Evolutionary conservation across 257 asterid genomes (phyloP).

Genomic region (Ligustrum vulgare): DNA sequence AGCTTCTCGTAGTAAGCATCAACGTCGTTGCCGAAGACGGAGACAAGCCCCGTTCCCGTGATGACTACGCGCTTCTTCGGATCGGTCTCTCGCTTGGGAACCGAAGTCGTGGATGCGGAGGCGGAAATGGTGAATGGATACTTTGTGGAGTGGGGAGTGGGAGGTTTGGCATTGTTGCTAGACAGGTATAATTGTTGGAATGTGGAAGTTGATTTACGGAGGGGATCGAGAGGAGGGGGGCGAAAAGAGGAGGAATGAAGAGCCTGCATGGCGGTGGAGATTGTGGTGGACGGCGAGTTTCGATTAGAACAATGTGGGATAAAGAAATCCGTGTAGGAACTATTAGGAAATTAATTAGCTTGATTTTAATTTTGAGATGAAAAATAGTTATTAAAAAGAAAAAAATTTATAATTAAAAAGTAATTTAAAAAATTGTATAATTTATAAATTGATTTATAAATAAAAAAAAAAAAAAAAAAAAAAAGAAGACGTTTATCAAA

Average conservation of each 20-base stretch:
- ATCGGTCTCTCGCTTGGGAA: slow-evolving; percentile 47
- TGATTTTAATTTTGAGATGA: too few species aligned
- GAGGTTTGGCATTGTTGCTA: slow-evolving; percentile 23
- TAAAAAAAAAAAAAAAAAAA: too few species aligned
- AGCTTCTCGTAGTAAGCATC: slow-evolving; percentile 48
- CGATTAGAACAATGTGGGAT: slow-evolving; percentile 32
- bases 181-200: slow-evolving; percentile 18
- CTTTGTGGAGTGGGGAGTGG: slow-evolving; percentile 17
- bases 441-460: too few species aligned
- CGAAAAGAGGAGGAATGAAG: slow-evolving; percentile 33
- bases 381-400: too few species aligned
- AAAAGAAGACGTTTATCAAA: too few species aligned
- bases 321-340: not conserved
- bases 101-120: slow-evolving; percentile 28
- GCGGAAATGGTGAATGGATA: slow-evolving; percentile 27
- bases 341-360: too few species aligned
- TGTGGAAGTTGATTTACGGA: slow-evolving; percentile 30
- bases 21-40: slow-evolving; percentile 56
- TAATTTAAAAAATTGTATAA: too few species aligned
- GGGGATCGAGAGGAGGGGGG: slow-evolving; percentile 45
- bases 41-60: slow-evolving; percentile 59
- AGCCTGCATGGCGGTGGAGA: slow-evolving; percentile 34
- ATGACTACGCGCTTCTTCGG: slow-evolving; percentile 59
- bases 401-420: too few species aligned
- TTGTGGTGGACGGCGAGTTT: not conserved